phyloP scores from a whole-genome alignment of 768 basidiomycete species.

The Panaeolus cyanescens region DNA sequence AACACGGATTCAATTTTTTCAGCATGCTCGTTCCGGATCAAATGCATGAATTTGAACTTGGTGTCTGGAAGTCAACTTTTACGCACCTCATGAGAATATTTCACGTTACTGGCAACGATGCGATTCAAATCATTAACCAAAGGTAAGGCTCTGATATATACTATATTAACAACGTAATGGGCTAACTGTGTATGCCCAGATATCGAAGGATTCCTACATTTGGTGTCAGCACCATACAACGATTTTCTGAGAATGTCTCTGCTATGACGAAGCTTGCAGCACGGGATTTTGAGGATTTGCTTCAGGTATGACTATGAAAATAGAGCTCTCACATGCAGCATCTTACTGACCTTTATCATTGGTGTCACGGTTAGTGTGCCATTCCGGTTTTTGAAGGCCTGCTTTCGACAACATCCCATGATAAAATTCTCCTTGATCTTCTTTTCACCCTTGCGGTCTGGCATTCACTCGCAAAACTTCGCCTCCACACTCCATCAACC shows the following conservation, averaged over 20 bases:
- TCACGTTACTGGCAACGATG: conserved; percentile 11
- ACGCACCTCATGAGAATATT: conserved; percentile 29
- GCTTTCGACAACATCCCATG: conserved; percentile 24
- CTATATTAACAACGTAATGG: background rate
- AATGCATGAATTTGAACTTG: conserved; percentile 36
- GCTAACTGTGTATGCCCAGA: conserved; percentile 4
- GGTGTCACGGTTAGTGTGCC: conserved; percentile 16
- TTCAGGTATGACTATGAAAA: conserved; percentile 31
- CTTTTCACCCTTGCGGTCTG: conserved; percentile 26
- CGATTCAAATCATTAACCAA: conserved; percentile 20
- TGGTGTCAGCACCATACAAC: conserved; percentile 23
- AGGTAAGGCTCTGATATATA: background rate
- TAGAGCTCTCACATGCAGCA: too few species aligned
- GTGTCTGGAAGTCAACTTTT: conserved; percentile 31
- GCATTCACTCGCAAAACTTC: conserved; percentile 34
- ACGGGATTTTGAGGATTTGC: conserved; percentile 36
- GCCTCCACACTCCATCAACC: conserved; percentile 32
- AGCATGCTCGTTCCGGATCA: conserved; percentile 28
- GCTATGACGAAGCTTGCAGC: conserved; percentile 27
- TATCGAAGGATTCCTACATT: conserved; percentile 22
- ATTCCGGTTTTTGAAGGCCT: conserved; percentile 35
- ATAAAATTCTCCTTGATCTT: conserved; percentile 20
- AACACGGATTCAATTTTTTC: conserved; percentile 22
- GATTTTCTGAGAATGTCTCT: background rate
- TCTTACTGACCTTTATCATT: background rate